Base-by-base conservation (phyloP, 2,329 filamentous ascomycete genomes). In the Nannizziopsis barbatae region DNA sequence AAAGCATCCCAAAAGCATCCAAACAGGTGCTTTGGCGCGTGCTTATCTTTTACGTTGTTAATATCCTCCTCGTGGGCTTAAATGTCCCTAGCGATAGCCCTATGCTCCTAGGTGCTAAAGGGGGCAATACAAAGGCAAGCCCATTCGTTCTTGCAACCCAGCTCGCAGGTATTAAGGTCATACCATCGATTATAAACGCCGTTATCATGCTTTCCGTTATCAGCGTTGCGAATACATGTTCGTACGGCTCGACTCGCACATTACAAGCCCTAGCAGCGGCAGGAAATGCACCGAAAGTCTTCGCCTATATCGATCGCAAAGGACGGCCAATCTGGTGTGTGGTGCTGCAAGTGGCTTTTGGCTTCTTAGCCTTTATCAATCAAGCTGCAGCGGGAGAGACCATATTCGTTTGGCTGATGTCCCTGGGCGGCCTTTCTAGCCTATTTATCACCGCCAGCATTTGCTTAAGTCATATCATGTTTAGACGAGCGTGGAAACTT, bases 251-350 rank as follows among this genome's bases (percentile, higher is more conserved):
- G 39, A 84, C 81, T 1, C 76, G 85, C 15, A 87, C 83, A 0
- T 66, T 90, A 82, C 79, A 60, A 94, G 88, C 88, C 51, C 75
- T 90, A 3, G 80, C 85, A 1, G 74, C 78, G 5, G 80, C 86
- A 58, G 78, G 80, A 32, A 77, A 84, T 35, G 85, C 85, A 0
- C 85, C 85, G 0, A 70, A 70, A 52, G 77, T 89, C 63, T 79
- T 90, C 63, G 77, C 79, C 49, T 76, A 72, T 54, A 87, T 83
- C 11, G 79, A 88, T 67, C 73, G 71, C 55, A 58, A 62, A 47
- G 71, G 70, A 12, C 59, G 71, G 6, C 73, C 73, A 2, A 71
- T 86, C 42, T 83, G 84, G 14, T 87, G 87, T 54, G 66, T 80
- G 1, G 82, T 83, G 50, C 83, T 69, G 14, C 62, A 69, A 27